Evolutionary conservation across 164 flowering plant species (phyloP), one percentile per base, ranked within the genome.

Genomic region (Annona cherimola): DNA sequence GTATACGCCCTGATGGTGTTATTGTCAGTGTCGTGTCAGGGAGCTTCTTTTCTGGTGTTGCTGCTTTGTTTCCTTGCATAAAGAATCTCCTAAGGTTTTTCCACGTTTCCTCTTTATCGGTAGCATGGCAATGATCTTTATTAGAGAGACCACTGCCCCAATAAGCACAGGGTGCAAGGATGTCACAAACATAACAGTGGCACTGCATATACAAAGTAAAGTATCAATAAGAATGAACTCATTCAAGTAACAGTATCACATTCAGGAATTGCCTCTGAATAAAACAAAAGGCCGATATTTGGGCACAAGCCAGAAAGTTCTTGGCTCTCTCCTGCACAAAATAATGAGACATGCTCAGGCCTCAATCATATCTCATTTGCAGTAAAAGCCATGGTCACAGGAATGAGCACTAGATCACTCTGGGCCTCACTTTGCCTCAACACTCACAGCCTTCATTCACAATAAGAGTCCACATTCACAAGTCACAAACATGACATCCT

Each of bases 141-240:
- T 44, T 71, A 62, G 82, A 78, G 61, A 41, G 55, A 63, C 96
- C 92, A 54, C 82, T 79, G 59, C 88, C 89, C 98, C 98, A 94
- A 40, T 71, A 63, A 26, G 45, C 66, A 76, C 98, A 94, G 55
- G 99, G 99, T 16, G 98, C 95, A 74, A 57, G 83, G 46, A 76
- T 64, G 72, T 92, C 99, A 76, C 99, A 94, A 45, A 91, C 98
- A 81, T 86, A 91, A 83, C 99, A 94, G 65, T 94, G 94, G 77
- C 99, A 94, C 99, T 94, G 95, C 77, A 83, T 77, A 81, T 69
- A 54, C 67, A 43, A 62, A 62, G 55, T 46, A 20, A 26, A 69
- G 6, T 40, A 6, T n/a, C 63, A 61, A 19, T n/a, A n/a, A n/a
- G n/a, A n/a, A n/a, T n/a, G n/a, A n/a, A n/a, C 8, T 5, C 57